These are phyloP conservation scores for Suillus spraguei DNA, from an alignment of 768 basidiomycete genomes.

Conservation along the genomic window DNA sequence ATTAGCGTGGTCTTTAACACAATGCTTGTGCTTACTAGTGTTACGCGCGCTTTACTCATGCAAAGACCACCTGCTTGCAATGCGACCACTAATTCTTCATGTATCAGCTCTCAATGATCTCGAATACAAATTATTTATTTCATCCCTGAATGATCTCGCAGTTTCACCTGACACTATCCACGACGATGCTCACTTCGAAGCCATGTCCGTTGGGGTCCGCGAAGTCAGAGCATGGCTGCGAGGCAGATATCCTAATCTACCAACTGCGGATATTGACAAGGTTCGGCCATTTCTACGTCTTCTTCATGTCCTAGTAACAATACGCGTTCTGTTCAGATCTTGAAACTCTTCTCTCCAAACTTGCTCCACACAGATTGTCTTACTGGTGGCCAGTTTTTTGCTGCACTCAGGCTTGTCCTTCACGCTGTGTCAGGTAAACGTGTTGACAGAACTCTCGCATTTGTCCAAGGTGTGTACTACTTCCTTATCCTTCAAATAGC, in stretches of 20 bases:
- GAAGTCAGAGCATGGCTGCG: conserved; percentile 78
- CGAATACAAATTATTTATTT: conserved; percentile 71
- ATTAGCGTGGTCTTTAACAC: neutral
- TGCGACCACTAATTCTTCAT: conserved; percentile 70
- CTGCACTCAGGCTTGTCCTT: conserved; percentile 64
- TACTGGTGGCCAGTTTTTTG: conserved; percentile 76
- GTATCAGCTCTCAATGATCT: conserved; percentile 74
- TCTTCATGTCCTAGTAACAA: conserved; percentile 1
- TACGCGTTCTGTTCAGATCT: conserved; percentile 45
- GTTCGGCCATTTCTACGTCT: conserved; percentile 40
- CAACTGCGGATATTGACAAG: conserved; percentile 55
- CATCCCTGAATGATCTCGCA: conserved; percentile 56
- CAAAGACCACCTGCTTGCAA: conserved; percentile 21
- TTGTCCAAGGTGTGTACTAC: conserved; percentile 64
- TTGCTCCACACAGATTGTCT: conserved; percentile 55
- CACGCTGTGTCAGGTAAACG: conserved; percentile 65
- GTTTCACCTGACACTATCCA: conserved; percentile 29
- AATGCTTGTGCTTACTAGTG: too few species aligned
- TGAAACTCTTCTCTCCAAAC: conserved; percentile 63
- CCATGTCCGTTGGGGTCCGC: conserved; percentile 54
- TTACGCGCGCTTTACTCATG: conserved; percentile 2
- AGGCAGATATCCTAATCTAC: conserved; percentile 63
- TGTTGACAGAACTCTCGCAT: conserved; percentile 67
- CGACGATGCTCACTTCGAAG: conserved; percentile 57
- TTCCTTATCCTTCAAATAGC: neutral